phyloP scores from a whole-genome alignment of 306 rosid genomes.

The Cajanus cajan region DNA sequence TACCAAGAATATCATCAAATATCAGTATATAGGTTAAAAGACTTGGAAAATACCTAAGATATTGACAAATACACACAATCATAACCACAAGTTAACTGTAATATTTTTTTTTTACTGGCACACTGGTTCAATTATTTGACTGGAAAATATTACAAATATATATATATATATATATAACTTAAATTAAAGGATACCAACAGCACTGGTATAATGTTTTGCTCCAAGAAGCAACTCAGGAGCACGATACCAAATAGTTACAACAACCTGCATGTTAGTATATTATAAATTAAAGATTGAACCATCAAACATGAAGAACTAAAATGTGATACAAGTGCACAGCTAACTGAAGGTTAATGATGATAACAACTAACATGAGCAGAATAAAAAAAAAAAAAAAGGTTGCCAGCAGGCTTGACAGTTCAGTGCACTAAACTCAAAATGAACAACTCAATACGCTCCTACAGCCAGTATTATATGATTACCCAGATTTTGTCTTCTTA shows the following conservation, averaged over 20 bases:
- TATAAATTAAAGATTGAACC: conserved; percentile 24
- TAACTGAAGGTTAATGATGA: conserved; percentile 9
- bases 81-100: background rate
- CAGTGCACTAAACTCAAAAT: conserved; percentile 22
- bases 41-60: conserved; percentile 2
- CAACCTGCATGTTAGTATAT: conserved; percentile 62
- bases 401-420: background rate
- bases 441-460: conserved; percentile 17
- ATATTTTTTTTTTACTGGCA: background rate
- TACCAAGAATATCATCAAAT: conserved; percentile 1
- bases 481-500: background rate
- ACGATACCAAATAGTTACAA: conserved; percentile 99
- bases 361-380: background rate
- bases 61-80: conserved; percentile 6
- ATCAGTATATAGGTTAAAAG: conserved; percentile 11
- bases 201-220: conserved; percentile 98
- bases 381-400: conserved; percentile 12
- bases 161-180: background rate
- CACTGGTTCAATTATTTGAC: conserved; percentile 13
- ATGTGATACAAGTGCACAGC: background rate
- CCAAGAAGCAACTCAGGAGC: conserved; percentile 99
- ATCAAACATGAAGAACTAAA: conserved; percentile 17
- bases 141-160: background rate
- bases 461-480: background rate
- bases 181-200: conserved; percentile 76